Percentiles rank a stretch among this genome's conserved stretches.
phyloP scores from a whole-genome alignment of 768 basidiomycete genomes.

The Suillus occidentalis region DNA sequence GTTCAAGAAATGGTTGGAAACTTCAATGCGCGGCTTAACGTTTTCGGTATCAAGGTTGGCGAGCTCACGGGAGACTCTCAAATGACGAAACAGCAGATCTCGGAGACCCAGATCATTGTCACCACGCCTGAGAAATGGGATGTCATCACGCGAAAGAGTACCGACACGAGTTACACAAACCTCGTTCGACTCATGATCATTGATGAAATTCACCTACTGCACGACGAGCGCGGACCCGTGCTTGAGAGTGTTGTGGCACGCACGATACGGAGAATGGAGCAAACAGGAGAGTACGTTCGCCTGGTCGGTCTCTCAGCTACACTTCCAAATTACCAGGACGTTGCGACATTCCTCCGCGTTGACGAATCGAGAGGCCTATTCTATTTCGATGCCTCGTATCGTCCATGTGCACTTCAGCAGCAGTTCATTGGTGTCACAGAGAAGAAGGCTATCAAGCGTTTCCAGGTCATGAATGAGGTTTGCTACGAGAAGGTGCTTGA shows the following conservation, averaged over 20 bases:
- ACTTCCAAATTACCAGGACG: conserved; percentile 97
- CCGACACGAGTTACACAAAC: conserved; percentile 95
- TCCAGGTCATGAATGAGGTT: conserved; percentile 97
- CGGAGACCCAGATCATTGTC: conserved; percentile 97
- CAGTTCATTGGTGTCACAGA: conserved; percentile 98
- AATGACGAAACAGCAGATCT: conserved; percentile 96
- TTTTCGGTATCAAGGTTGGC: conserved; percentile 80
- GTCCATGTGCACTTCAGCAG: conserved; percentile 94
- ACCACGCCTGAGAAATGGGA: conserved; percentile 99
- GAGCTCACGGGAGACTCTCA: conserved; percentile 97
- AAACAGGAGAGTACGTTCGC: conserved; percentile 89
- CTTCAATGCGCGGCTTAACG: conserved; percentile 72
- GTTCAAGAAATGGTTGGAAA: conserved; percentile 99
- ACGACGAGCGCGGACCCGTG: conserved; percentile 98
- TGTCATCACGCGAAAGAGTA: conserved; percentile 97
- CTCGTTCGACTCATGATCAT: conserved; percentile 95
- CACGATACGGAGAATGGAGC: conserved; percentile 92
- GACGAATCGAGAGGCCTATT: conserved; percentile 91
- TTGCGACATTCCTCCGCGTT: conserved; percentile 95
- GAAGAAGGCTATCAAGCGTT: conserved; percentile 98
- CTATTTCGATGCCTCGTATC: conserved; percentile 93
- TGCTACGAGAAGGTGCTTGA: conserved; percentile 99
- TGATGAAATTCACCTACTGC: conserved; percentile 96
- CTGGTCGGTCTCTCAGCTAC: conserved; percentile 96
- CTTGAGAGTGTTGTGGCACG: conserved; percentile 88